Evolutionary conservation across 2,329 filamentous ascomycete genomes (phyloP), one percentile per base, ranked within the genome.

Genomic region (Hypoxylon sp.): DNA sequence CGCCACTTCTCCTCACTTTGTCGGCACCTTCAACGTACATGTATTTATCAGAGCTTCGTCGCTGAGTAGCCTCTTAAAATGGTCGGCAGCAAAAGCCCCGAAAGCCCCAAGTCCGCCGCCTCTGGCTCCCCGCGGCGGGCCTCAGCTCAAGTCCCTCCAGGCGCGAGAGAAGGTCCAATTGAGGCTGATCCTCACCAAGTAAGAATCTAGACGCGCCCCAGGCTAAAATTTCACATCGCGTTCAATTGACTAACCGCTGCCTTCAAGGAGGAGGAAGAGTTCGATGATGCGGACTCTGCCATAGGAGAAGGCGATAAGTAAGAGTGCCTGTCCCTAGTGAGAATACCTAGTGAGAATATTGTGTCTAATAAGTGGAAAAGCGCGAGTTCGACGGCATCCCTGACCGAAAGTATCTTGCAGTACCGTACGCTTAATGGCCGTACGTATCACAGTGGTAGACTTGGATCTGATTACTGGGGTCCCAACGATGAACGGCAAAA

Each of bases 341-440:
- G 11, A 17, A 21, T 3, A 6, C 11, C 32, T 34, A 17, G 30
- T 34, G 28, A 51, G 11, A 17, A 21, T 3, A 6, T 34, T 11
- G 2, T 34, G 28, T 58, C 67, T 68, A 19, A 70, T 45, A 43
- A 53, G 4, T 13, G 7, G 21, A 21, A 9, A 53, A 74, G 70
- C 52, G 63, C 57, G 32, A 74, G 70, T 57, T 69, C 68, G 13
- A 74, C 72, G 2, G 69, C 65, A 14, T 74, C 72, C 13, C 36
- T 73, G 23, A 65, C 72, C 3, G 60, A 68, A 13, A 70, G 67
- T 49, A 72, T 74, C 43, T 32, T 74, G 11, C 61, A 74, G 52
- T 74, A 74, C 38, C 70, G 72, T 17, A 71, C 60, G n/a, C 62
- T 74, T 14, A 58, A 72, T 45, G 72, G 72, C 17, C 69, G 72